Evolutionary conservation across 352 stramenopile species (phyloP), one percentile per base, ranked within the genome.

Genomic region (Globisporangium perplexum): DNA sequence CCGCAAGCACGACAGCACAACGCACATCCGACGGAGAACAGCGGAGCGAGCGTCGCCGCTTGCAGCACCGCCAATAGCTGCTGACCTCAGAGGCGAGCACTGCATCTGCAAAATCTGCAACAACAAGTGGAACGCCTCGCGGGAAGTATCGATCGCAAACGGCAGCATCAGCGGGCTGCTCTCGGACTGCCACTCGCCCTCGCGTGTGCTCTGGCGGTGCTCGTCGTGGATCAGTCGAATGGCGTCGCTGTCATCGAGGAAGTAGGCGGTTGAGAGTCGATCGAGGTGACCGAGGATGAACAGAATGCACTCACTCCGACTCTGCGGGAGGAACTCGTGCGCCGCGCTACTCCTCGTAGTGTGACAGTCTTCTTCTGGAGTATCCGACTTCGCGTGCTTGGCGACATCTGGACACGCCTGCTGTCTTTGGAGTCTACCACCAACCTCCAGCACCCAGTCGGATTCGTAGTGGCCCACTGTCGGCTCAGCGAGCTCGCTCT

Each of bases 231-330:
- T 11, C 17, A 14, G 30, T 20, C 26, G 28, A 15, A 23, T 22
- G 11, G 44, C 39, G 53, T 55, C 48, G 18, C 35, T 33, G 43
- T 44, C 30, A 49, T 69, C 57, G 12, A 46, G 17, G 22, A 71
- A 43, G 49, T 78, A 80, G 1, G 59, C 50, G 0, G 55, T 30
- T 3, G 70, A 62, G 26, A 83, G 57, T 7, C 72, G 70, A 42
- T 80, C 70, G 1, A 83, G 54, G 53, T 83, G 70, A 0, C 70
- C 70, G n/a, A 69, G 28, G n/a, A 83, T 60, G 24, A 70, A 79
- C 23, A 82, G 56, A n/a, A 65, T 43, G 24, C 55, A 55, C n/a
- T 38, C 54, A 33, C 26, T 35, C n/a, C 17, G 53, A 38, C 24
- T 63, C n/a, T 53, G 23, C 22, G 54, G 60, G 7, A 53, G 24